Evolutionary conservation across 371 early-diverging fungal species (phyloP).

Genomic region (Capillidium rhysosporum): DNA sequence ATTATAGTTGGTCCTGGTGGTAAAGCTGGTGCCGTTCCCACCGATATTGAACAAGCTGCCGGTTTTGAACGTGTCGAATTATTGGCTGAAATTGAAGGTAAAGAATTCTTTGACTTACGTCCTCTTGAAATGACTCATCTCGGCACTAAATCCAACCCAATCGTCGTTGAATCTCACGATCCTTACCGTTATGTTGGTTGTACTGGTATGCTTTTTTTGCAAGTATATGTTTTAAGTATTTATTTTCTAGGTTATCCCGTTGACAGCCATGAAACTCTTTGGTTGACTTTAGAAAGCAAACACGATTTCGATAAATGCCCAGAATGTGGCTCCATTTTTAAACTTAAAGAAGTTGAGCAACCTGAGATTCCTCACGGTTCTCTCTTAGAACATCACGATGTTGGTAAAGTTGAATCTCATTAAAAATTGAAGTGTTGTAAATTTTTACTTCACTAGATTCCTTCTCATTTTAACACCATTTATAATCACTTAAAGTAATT

Average conservation of each 20-base stretch:
- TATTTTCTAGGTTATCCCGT: constrained; percentile 48
- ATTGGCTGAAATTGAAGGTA: constrained; percentile 63
- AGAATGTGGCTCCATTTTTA: constrained; percentile 79
- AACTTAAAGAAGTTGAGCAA: constrained; percentile 26
- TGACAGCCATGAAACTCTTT: constrained; percentile 71
- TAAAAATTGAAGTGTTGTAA: too few relatives aligned
- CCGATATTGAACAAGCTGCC: constrained; percentile 77
- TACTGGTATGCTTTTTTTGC: constrained; percentile 37
- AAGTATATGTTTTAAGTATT: background rate
- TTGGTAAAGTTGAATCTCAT: background rate
- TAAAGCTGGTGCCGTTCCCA: constrained; percentile 42
- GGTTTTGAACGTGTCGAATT: constrained; percentile 84
- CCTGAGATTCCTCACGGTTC: constrained; percentile 3
- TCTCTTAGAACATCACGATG: background rate
- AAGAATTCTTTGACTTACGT: constrained; percentile 70
- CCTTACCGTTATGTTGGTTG: constrained; percentile 77
- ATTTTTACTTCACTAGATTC: too few relatives aligned
- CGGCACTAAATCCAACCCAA: constrained; percentile 72
- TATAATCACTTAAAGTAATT: too few relatives aligned
- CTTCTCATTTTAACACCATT: too few relatives aligned
- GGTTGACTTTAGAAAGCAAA: constrained; percentile 52
- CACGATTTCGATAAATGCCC: constrained; percentile 85
- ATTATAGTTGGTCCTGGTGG: constrained; percentile 32
- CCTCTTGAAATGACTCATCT: constrained; percentile 53
- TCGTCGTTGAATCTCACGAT: constrained; percentile 67